A percentile compares a stretch with the other conserved stretches of the same genome.
Evolutionary conservation across 495 filamentous ascomycete species (phyloP).

Genomic region (Penicillium samsonianum): DNA sequence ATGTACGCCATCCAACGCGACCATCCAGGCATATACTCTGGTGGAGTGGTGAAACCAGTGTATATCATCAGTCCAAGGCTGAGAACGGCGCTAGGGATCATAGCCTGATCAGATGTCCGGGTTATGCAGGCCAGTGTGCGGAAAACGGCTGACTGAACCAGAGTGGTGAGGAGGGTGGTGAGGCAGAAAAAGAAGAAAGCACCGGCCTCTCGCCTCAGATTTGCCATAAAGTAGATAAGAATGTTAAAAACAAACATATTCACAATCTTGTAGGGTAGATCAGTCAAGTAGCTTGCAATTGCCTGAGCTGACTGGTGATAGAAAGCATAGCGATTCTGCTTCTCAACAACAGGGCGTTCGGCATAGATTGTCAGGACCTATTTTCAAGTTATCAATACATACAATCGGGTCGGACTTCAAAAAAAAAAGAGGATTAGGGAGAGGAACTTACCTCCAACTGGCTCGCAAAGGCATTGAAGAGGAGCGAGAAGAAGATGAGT

Average conservation of each 20-base stretch:
- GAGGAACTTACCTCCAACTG: neutral
- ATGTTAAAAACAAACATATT: conserved; percentile 42
- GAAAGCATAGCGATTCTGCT: conserved; percentile 55
- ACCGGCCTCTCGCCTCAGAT: conserved; percentile 49
- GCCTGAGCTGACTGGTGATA: conserved; percentile 57
- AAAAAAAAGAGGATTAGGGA: neutral
- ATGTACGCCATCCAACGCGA: conserved; percentile 80
- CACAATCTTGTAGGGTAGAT: conserved; percentile 49
- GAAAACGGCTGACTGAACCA: conserved; percentile 74
- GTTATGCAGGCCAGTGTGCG: conserved; percentile 74
- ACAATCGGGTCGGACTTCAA: neutral
- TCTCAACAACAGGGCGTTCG: conserved; percentile 56
- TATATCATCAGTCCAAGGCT: conserved; percentile 78
- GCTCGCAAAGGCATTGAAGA: neutral
- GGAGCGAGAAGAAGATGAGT: conserved; percentile 29
- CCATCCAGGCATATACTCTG: conserved; percentile 65
- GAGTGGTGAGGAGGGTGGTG: conserved; percentile 60
- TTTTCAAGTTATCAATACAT: conserved; percentile 79
- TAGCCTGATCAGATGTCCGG: conserved; percentile 71
- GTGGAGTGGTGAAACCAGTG: conserved; percentile 79
- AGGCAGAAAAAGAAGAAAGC: conserved; percentile 76
- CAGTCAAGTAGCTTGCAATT: conserved; percentile 48
- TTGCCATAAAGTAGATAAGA: conserved; percentile 51
- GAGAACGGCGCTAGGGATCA: conserved; percentile 73
- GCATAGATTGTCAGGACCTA: conserved; percentile 55